Base-by-base conservation (phyloP, 2,329 filamentous ascomycete genomes). In the Penicillium sp. region DNA sequence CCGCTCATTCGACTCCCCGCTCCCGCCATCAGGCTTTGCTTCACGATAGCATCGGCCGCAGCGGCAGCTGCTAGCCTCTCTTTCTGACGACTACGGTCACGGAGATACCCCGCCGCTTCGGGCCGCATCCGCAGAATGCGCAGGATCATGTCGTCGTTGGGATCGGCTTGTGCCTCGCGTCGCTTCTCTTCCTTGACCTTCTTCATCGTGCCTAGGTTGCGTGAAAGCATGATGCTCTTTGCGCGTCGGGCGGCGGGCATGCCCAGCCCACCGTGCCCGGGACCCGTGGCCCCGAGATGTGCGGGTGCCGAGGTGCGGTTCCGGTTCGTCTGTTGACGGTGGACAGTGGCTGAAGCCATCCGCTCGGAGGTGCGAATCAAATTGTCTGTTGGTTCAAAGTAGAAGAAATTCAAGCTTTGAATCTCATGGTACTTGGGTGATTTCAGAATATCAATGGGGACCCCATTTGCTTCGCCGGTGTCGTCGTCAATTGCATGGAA, bases 391-490 rank as follows among this genome's bases (percentile, higher is more conserved):
- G 84, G 77, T 56, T 96, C 89, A 59, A 92, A 93, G 71, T 98
- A 98, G 73, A 96, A 98, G 74, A 96, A 98, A 70, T 95, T 94
- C 47, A 98, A 77, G 45, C 87, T 90, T 50, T 92, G 86, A 37
- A 98, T 79, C 64, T 98, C 92, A 70, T 95, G 89, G 72, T 95
- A 98, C 75, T 98, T 98, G 59, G 90, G 86, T 50, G 87, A 94
- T 67, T 94, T 95, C 59, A 98, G 76, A 20, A 95, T 82, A 62
- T 95, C 89, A 30, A 86, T 78, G 0, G 89, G 85, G 2, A 98
- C 87, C 48, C 92, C 92, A 43, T 92, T 77, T 15, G 85, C 85
- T 62, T 90, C 85, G 38, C 89, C 80, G 55, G 69, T 82, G 57
- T 84, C 77, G 55, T 95, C 88, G 54, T 95, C 89, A 46, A 83